Evolutionary conservation across 345 rosid genomes (phyloP), one percentile per base, ranked within the genome.

Genomic region (Geranium brycei): DNA sequence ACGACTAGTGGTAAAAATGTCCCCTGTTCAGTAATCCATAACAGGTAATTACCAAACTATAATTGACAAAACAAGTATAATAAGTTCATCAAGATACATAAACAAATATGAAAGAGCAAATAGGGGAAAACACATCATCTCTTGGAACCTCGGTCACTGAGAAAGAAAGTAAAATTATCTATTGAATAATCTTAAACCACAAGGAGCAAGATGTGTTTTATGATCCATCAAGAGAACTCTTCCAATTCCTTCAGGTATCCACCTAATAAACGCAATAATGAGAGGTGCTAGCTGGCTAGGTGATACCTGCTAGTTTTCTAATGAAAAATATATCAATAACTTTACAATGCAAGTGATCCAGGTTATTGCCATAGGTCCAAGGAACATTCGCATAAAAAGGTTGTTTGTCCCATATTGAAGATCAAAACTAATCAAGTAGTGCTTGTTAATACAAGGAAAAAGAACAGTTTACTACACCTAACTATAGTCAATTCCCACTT

Each of bases 1-100:
- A 90, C 74, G 69, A 90, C 93, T 69, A 93, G 76, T 11, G 96
- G 97, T 38, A 93, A 76, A 78, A 93, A 90, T 15, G 89, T 86
- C 61, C 99, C 97, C 99, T 93, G 84, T 57, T 57, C 63, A 77
- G 65, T 60, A 72, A 60, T 64, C 15, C 55, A 57, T 53, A 19
- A 62, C 23, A 59, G 30, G 67, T 7, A 59, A 57, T 61, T 40
- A 64, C 56, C 5, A 4, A 59, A 64, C 57, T 16, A 55, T 38
- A 63, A 62, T 31, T 56, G 32, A 56, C 32, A 19, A 51, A 59
- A 57, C 5, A 60, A 15, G 59, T 58, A 31, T 35, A 28, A 59
- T 3, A 61, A 17, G 18, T 16, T 59, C 31, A 58, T 16, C 17
- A 59, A 62, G 51, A 41, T 19, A 40, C 10, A 8, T 17, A 53